Base-by-base conservation (phyloP, 257 asterid species). In the Echium plantagineum region DNA sequence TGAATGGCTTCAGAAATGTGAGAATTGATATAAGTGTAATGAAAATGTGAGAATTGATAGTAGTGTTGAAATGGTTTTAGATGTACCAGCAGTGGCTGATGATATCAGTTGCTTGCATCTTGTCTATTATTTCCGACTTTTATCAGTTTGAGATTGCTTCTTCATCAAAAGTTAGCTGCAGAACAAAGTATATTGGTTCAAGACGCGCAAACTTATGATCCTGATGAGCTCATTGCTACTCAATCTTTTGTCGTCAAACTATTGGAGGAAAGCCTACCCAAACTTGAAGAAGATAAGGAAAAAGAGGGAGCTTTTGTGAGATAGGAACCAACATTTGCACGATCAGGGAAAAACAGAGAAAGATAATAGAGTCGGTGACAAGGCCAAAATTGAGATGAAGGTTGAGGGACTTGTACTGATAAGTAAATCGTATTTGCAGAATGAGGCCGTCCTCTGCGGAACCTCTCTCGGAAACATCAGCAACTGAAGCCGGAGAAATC, bases 291-390 rank as follows among this genome's bases (percentile, higher is more conserved):
- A 74, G 94, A 88, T 77, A 85, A 84, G 75, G 54, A 58, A 48
- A 72, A 69, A 58, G 72, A 59, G 28, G 95, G 88, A 68, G 66
- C 81, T 71, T 87, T 82, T 63, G 78, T 85, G 68, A 85, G 98
- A 76, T 90, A 96, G 98, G 98, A 90, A 72, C 96, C 98, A 90
- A 52, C 98, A 90, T 76, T 72, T 90, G 64, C 98, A 87, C 71
- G 98, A 90, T 72, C 95, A 87, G 84, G 85, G 81, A 69, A 87
- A 90, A 79, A 65, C 88, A 58, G 98, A 87, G 72, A 90, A 90
- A 59, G 95, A 91, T 74, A 88, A 88, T 74, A 88, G 88, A 70
- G 73, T 75, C 17, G 62, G 58, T 62, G 96, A 88, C 69, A 85
- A 82, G 77, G 64, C 66, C 22, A 85, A 88, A 74, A 85, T 81